phyloP scores from a whole-genome alignment of 352 stramenopile species.

The Phytophthora quininea region DNA sequence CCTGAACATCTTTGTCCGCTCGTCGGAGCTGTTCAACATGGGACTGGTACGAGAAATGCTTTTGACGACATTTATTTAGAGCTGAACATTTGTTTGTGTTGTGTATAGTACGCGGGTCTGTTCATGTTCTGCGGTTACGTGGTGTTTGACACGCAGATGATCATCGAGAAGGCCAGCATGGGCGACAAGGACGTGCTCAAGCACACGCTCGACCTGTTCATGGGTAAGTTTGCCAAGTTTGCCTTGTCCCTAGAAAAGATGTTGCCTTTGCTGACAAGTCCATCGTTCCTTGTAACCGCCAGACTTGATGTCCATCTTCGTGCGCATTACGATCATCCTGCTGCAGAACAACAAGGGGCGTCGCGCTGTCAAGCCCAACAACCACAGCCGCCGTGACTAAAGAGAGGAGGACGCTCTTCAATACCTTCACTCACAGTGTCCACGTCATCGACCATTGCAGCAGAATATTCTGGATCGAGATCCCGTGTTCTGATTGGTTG shows the following conservation, averaged over 20 bases:
- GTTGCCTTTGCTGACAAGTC: no score
- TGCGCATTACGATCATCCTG: constrained; percentile 86
- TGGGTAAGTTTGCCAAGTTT: constrained; percentile 46
- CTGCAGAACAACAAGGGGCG: constrained; percentile 65
- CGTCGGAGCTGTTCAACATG: constrained; percentile 55
- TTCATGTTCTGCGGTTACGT: constrained; percentile 91
- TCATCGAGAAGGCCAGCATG: constrained; percentile 86
- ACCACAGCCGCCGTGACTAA: constrained; percentile 41
- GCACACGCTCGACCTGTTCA: constrained; percentile 87
- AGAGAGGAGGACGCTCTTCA: neutral
- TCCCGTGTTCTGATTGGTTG: neutral
- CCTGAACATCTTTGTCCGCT: constrained; percentile 72
- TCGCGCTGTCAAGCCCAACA: constrained; percentile 51
- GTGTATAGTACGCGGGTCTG: constrained; percentile 74
- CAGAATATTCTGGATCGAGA: constrained; percentile 20
- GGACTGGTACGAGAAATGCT: constrained; percentile 51
- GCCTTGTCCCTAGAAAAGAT: no score
- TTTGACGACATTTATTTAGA: neutral
- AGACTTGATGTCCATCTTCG: constrained; percentile 91
- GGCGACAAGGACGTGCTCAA: constrained; percentile 86
- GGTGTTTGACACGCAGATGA: constrained; percentile 92
- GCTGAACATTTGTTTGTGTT: constrained; percentile 1
- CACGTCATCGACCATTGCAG: constrained; percentile 24
- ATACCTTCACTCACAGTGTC: constrained; percentile 20
- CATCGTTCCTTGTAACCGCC: constrained; percentile 1